phyloP scores from a whole-genome alignment of 768 basidiomycete genomes.

The Mycena haematopus region DNA sequence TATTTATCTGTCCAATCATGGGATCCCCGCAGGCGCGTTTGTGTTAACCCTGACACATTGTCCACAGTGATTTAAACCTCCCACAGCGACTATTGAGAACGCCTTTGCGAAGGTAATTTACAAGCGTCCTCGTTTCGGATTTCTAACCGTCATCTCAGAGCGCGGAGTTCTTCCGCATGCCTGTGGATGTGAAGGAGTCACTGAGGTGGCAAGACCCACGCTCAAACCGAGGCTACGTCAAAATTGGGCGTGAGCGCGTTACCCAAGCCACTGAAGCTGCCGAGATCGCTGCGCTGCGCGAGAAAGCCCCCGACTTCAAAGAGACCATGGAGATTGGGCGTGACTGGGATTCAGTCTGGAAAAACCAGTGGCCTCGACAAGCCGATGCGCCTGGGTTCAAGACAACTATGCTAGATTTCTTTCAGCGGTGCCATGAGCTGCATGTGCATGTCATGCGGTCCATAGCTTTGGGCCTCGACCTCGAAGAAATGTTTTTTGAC shows the following conservation, averaged over 20 bases:
- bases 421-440: conserved; percentile 74
- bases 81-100: conserved; percentile 53
- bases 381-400: conserved; percentile 70
- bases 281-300: conserved; percentile 78
- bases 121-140: neutral
- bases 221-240: conserved; percentile 85
- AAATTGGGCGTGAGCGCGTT: conserved; percentile 81
- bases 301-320: conserved; percentile 80
- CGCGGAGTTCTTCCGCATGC: conserved; percentile 74
- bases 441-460: conserved; percentile 84
- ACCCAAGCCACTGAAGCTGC: conserved; percentile 72
- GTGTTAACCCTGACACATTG: conserved; percentile 18
- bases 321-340: conserved; percentile 91
- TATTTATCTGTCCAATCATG: conserved; percentile 78
- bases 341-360: conserved; percentile 80
- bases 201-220: conserved; percentile 88
- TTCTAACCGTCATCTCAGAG: conserved; percentile 56
- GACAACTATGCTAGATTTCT: conserved; percentile 73
- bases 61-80: neutral
- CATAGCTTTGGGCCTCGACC: conserved; percentile 78
- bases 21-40: conserved; percentile 56
- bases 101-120: conserved; percentile 68
- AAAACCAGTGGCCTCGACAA: conserved; percentile 82
- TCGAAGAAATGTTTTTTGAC: conserved; percentile 80
- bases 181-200: conserved; percentile 62